These are phyloP conservation scores for Malus sieversii DNA, from an alignment of 306 rosid species.

Conservation along the genomic window DNA sequence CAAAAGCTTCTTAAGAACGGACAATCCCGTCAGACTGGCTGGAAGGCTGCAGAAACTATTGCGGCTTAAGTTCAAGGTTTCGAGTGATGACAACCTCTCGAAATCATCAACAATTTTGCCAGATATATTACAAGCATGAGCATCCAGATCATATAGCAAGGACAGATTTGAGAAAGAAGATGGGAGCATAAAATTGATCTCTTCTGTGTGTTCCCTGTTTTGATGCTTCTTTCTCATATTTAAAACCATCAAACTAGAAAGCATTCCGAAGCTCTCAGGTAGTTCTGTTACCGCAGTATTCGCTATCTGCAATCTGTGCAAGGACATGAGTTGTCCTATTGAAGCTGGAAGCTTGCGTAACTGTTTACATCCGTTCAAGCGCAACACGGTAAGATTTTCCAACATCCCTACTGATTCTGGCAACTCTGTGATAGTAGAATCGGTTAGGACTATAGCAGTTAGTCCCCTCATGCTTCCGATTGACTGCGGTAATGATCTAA, in stretches of 20 bases:
- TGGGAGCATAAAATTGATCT: slow-evolving; percentile 20
- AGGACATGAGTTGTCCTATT: slow-evolving; percentile 43
- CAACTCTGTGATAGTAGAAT: slow-evolving; percentile 36
- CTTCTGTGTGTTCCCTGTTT: neutral
- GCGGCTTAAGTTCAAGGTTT: slow-evolving; percentile 32
- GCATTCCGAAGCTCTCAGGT: slow-evolving; percentile 62
- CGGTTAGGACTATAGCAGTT: slow-evolving; percentile 23
- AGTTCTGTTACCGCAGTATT: slow-evolving; percentile 39
- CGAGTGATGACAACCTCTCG: slow-evolving; percentile 36
- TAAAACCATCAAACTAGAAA: slow-evolving; percentile 40
- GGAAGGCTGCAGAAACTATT: slow-evolving; percentile 54
- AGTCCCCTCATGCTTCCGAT: slow-evolving; percentile 38
- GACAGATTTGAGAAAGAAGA: slow-evolving; percentile 44
- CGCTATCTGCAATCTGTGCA: slow-evolving; percentile 37
- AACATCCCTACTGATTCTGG: slow-evolving; percentile 42
- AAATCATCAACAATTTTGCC: slow-evolving; percentile 48
- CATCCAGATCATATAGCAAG: slow-evolving; percentile 34
- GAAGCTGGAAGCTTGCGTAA: slow-evolving; percentile 50
- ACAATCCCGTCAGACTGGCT: slow-evolving; percentile 47
- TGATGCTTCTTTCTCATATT: slow-evolving; percentile 32
- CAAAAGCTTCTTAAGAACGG: slow-evolving; percentile 26
- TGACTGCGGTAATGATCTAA: slow-evolving; percentile 48
- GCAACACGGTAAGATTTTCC: slow-evolving; percentile 40
- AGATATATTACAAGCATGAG: slow-evolving; percentile 37
- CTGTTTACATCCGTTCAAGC: slow-evolving; percentile 29